phyloP scores from a whole-genome alignment of 1,284 basidiomycete species.

The Cutaneotrichosporon arboriforme region DNA sequence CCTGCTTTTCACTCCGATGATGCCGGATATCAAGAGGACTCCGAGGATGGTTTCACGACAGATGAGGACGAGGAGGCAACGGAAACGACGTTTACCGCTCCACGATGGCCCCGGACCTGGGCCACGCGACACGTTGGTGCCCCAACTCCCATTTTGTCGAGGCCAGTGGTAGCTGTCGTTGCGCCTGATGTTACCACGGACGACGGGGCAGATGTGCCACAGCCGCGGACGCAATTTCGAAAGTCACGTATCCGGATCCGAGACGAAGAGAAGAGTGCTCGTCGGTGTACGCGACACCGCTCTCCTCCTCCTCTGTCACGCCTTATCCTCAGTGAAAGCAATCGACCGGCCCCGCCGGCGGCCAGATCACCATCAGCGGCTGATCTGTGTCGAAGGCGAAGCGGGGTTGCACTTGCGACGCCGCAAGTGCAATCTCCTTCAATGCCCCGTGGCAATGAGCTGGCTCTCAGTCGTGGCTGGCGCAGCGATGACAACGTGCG shows the following conservation, averaged over 20 bases:
- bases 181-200: conserved; percentile 3
- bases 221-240: neutral
- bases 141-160: conserved; percentile 12
- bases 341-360: conserved; percentile 22
- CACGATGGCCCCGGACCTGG: too few relatives aligned
- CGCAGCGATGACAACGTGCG: conserved; percentile 9
- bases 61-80: conserved; percentile 10
- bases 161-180: neutral
- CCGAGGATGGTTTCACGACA: conserved; percentile 22
- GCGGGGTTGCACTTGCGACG: neutral
- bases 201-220: conserved; percentile 4
- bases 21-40: conserved; percentile 21
- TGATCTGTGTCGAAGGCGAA: conserved; percentile 25
- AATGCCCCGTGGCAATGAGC: neutral
- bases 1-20: conserved; percentile 10
- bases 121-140: too few relatives aligned
- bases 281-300: conserved; percentile 24
- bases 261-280: conserved; percentile 4
- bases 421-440: neutral
- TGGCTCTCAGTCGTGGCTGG: conserved; percentile 6
- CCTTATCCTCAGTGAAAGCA: neutral
- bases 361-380: conserved; percentile 28
- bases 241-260: conserved; percentile 13
- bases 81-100: too few relatives aligned
- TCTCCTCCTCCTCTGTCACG: conserved; percentile 25